phyloP scores from a whole-genome alignment of 2,329 filamentous ascomycete genomes.

The Niveomyces coronatus region DNA sequence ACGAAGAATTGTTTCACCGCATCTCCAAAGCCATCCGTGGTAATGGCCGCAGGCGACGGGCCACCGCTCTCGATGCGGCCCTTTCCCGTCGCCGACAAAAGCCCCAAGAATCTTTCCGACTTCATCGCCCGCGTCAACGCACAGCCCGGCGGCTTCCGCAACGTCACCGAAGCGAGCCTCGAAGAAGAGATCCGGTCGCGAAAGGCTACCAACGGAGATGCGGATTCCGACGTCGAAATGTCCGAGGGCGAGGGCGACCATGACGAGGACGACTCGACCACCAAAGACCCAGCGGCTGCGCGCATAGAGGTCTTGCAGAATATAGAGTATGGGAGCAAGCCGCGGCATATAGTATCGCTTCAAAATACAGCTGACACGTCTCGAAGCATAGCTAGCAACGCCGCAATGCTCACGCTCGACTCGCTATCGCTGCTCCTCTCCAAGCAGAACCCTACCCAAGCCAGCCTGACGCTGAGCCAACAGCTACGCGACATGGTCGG shows the following conservation, averaged over 20 bases:
- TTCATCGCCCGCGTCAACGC: conserved; percentile 77
- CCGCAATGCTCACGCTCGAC: conserved; percentile 62
- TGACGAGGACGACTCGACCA: conserved; percentile 32
- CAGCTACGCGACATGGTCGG: conserved; percentile 61
- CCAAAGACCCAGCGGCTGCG: conserved; percentile 36
- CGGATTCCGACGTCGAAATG: conserved; percentile 35
- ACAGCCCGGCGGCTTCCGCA: conserved; percentile 65
- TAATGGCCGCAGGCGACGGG: conserved; percentile 23
- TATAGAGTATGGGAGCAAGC: conserved; percentile 42
- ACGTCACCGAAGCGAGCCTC: conserved; percentile 64
- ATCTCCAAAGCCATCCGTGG: too few relatives aligned
- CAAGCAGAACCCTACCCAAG: conserved; percentile 66
- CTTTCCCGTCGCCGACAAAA: conserved; percentile 42
- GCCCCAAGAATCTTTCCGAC: conserved; percentile 53
- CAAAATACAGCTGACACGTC: background rate
- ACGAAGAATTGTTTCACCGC: too few relatives aligned
- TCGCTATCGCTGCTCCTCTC: conserved; percentile 75
- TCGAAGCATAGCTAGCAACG: conserved; percentile 33
- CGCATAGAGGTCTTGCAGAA: conserved; percentile 47
- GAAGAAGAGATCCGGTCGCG: conserved; percentile 53
- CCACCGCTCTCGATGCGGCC: conserved; percentile 29
- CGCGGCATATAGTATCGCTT: background rate
- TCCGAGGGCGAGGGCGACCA: conserved; percentile 38
- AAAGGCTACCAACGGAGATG: conserved; percentile 32
- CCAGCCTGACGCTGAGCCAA: conserved; percentile 58